phyloP scores from a whole-genome alignment of 306 rosid genomes.

The Casuarina glauca region DNA sequence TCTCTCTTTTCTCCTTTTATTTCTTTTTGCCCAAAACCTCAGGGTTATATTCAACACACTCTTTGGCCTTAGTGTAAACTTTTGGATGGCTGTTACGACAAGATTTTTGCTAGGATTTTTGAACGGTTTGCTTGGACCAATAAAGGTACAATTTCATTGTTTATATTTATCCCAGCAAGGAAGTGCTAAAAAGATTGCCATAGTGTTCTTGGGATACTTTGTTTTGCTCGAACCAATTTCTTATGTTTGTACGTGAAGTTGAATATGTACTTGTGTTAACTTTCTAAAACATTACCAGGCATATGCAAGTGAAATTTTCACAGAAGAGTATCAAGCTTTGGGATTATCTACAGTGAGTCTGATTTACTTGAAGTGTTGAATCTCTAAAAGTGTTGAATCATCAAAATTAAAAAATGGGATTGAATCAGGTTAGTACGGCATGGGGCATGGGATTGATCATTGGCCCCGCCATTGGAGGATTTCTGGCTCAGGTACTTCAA shows the following conservation, averaged over 20 bases:
- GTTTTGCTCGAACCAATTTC: neutral
- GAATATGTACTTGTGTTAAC: neutral
- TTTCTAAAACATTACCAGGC: slow-evolving; percentile 51
- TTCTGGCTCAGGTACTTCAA: slow-evolving; percentile 75
- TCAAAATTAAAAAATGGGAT: slow-evolving; percentile 18
- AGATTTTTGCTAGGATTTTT: slow-evolving; percentile 86
- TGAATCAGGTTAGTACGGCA: slow-evolving; percentile 67
- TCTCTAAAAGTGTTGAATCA: neutral
- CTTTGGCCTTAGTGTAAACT: slow-evolving; percentile 87
- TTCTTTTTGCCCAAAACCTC: slow-evolving; percentile 18
- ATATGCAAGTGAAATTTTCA: slow-evolving; percentile 66
- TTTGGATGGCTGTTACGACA: slow-evolving; percentile 79
- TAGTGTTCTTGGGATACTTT: neutral
- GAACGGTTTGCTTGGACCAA: slow-evolving; percentile 84
- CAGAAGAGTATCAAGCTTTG: slow-evolving; percentile 75
- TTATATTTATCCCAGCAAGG: neutral
- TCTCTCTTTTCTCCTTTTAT: neutral
- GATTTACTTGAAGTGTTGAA: neutral
- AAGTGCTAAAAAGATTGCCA: neutral
- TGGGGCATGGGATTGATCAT: slow-evolving; percentile 78
- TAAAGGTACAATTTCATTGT: slow-evolving; percentile 54
- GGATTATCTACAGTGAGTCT: slow-evolving; percentile 76
- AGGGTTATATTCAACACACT: slow-evolving; percentile 80
- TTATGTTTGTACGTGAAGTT: neutral
- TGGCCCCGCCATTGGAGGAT: slow-evolving; percentile 94